Conservation (phyloP, 2,329 filamentous ascomycete species). For the Cryphonectria japonica region DNA sequence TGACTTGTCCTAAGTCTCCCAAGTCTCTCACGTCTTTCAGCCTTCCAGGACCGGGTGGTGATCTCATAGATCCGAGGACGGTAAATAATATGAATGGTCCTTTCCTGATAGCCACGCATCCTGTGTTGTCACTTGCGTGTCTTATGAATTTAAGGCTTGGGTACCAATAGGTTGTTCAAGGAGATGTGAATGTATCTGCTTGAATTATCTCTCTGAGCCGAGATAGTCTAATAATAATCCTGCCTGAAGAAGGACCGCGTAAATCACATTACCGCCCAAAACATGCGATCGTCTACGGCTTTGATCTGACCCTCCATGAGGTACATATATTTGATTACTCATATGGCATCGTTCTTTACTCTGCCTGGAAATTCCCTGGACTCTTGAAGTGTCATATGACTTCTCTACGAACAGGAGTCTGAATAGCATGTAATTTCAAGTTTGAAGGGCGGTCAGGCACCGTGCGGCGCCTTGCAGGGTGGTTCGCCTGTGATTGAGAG, state of each 20-base stretch:
- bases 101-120: background rate
- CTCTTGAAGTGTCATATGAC: background rate
- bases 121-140: background rate
- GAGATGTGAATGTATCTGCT: background rate
- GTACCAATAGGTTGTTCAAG: background rate
- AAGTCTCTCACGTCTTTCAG: background rate
- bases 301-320: too few relatives aligned
- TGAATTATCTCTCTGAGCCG: background rate
- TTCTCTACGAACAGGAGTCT: background rate
- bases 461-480: background rate
- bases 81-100: background rate
- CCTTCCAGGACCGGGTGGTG: background rate
- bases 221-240: background rate
- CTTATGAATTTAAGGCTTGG: too few relatives aligned
- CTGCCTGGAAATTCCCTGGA: background rate
- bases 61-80: background rate
- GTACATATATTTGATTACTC: too few relatives aligned
- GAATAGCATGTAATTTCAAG: background rate
- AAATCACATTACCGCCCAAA: too few relatives aligned
- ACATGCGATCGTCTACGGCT: too few relatives aligned
- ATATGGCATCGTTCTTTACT: background rate
- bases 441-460: background rate
- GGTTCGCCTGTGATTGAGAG: too few relatives aligned
- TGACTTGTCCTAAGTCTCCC: too few relatives aligned
- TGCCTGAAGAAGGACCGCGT: too few relatives aligned